Percentiles rank a stretch among this genome's conserved stretches.
Conservation (phyloP, 139 green algal species). For the Volvox reticuliferus region DNA sequence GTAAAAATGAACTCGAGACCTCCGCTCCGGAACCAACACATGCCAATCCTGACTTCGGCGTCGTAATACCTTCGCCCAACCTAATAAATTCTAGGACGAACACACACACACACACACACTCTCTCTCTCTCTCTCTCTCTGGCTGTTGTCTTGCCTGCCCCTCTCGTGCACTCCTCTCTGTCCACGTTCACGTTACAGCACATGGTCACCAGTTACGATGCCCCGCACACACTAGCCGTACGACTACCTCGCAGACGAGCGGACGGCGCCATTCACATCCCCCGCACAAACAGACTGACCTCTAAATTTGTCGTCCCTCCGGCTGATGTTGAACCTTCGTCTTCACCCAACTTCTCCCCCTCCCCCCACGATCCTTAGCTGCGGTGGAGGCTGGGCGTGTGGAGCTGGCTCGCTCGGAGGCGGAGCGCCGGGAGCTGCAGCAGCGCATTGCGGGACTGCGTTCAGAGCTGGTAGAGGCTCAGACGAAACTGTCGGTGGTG, state of each 20-base stretch:
- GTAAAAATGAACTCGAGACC: too few species aligned
- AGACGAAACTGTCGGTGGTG: constrained; percentile 29
- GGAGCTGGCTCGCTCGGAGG: constrained; percentile 35
- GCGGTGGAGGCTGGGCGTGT: constrained; percentile 40
- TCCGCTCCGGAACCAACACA: too few species aligned
- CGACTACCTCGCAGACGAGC: neutral
- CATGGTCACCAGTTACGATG: neutral
- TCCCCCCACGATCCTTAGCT: neutral
- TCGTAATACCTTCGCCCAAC: too few species aligned
- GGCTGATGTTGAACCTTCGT: neutral
- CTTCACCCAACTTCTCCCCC: neutral
- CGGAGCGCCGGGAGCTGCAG: constrained; percentile 34
- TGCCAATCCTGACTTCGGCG: too few species aligned
- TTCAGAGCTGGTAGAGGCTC: constrained; percentile 3
- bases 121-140: too few species aligned
- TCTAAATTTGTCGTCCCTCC: neutral
- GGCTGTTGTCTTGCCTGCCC: too few species aligned
- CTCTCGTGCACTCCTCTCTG: too few species aligned
- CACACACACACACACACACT: too few species aligned
- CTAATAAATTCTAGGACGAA: too few species aligned
- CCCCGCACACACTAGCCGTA: neutral
- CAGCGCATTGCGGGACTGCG: constrained; percentile 38
- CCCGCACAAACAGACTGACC: neutral
- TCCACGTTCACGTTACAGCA: too few species aligned
- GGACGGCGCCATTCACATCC: neutral